Evolutionary conservation across 2,329 filamentous ascomycete genomes (phyloP).

Genomic region (Ambrosiella xylebori): DNA sequence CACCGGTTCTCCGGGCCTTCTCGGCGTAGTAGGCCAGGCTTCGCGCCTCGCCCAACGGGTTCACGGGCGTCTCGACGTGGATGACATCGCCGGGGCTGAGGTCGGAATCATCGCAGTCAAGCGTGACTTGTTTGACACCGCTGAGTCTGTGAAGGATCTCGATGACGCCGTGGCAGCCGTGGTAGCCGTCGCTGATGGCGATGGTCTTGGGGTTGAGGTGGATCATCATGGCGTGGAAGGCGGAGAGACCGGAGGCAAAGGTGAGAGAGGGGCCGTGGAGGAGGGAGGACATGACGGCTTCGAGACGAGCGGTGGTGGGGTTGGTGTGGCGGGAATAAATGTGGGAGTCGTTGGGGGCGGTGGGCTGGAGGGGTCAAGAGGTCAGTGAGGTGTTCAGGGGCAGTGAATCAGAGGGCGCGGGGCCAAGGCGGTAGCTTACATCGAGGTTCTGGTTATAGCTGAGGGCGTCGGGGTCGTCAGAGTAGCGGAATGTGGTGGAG

Average conservation of each 20-base stretch:
- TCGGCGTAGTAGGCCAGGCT: slow-evolving; percentile 55
- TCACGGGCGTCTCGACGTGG: slow-evolving; percentile 84
- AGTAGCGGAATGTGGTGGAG: slow-evolving; percentile 80
- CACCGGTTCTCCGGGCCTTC: slow-evolving; percentile 54
- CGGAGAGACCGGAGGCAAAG: slow-evolving; percentile 71
- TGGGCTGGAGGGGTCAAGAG: slow-evolving; percentile 21
- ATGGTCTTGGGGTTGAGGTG: slow-evolving; percentile 67
- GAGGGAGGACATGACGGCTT: slow-evolving; percentile 60
- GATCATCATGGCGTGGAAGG: slow-evolving; percentile 78
- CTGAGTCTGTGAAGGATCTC: slow-evolving; percentile 56
- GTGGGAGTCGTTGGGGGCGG: slow-evolving; percentile 42
- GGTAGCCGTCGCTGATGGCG: slow-evolving; percentile 73
- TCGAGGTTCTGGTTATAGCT: slow-evolving; percentile 31
- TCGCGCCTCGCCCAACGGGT: slow-evolving; percentile 70
- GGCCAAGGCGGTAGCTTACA: slow-evolving; percentile 27
- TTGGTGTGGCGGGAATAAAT: slow-evolving; percentile 70
- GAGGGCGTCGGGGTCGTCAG: slow-evolving; percentile 49
- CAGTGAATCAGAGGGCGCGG: neutral
- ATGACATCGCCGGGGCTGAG: slow-evolving; percentile 67
- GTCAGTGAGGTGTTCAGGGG: neutral
- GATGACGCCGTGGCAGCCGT: slow-evolving; percentile 83
- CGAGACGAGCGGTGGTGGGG: slow-evolving; percentile 71
- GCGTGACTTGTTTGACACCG: slow-evolving; percentile 52
- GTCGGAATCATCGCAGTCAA: slow-evolving; percentile 49
- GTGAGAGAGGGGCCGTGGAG: slow-evolving; percentile 53